Evolutionary conservation across 441 rosid genomes (phyloP).

Genomic region (Viola pubescens): DNA sequence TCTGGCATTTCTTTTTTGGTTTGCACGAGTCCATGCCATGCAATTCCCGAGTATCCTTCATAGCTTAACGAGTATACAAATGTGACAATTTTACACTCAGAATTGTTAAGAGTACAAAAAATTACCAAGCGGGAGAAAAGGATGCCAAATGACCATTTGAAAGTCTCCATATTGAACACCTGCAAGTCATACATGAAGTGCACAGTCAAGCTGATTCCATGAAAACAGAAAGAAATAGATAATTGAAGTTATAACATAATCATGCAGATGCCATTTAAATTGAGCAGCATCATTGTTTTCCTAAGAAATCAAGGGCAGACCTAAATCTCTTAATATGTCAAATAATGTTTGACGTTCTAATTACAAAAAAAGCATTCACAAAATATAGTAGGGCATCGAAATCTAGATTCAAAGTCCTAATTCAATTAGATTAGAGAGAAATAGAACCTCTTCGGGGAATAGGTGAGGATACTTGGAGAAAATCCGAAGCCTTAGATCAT

Average conservation of each 20-base stretch:
- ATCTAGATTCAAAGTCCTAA: background rate
- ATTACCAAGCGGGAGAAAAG: conserved; percentile 90
- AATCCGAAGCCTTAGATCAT: conserved; percentile 70
- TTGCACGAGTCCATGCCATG: background rate
- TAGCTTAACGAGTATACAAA: background rate
- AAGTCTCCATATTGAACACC: conserved; percentile 84
- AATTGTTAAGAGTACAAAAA: too few relatives aligned
- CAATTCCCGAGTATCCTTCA: background rate
- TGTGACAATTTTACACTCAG: too few relatives aligned
- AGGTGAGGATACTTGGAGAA: conserved; percentile 79
- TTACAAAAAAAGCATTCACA: background rate
- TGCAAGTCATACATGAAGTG: conserved; percentile 24
- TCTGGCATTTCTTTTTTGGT: background rate
- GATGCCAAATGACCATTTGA: conserved; percentile 96
- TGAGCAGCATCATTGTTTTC: background rate
- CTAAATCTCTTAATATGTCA: background rate
- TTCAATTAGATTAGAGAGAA: conserved; percentile 1
- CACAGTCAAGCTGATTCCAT: conserved; percentile 15
- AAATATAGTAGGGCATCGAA: background rate
- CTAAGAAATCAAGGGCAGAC: background rate
- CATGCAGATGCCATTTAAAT: background rate
- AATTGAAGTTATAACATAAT: background rate
- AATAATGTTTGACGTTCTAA: background rate
- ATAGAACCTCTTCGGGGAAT: conserved; percentile 80
- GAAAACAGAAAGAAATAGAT: background rate